These are phyloP conservation scores for Piper longum DNA, from an alignment of 164 flowering plant species.

Conservation along the genomic window DNA sequence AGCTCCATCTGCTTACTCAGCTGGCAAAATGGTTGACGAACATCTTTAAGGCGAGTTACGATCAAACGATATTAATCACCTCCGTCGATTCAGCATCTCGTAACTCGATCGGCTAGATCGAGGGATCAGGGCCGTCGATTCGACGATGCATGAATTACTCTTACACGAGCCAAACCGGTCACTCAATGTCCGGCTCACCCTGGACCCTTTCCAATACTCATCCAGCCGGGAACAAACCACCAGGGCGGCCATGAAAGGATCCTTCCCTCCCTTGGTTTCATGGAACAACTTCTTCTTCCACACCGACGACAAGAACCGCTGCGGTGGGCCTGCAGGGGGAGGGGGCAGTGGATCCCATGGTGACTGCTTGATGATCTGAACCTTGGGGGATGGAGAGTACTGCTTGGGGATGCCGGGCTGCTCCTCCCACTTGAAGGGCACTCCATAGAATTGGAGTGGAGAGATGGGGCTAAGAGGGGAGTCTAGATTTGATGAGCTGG, in stretches of 20 bases:
- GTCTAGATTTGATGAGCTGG: background rate
- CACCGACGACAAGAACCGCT: background rate
- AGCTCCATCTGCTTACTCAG: background rate
- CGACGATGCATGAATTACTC: background rate
- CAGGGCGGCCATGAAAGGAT: slow-evolving; percentile 2
- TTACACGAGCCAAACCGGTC: slow-evolving; percentile 4
- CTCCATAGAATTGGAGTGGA: slow-evolving; percentile 1
- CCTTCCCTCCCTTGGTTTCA: background rate
- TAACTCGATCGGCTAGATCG: slow-evolving; percentile 3
- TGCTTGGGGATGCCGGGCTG: slow-evolving; percentile 4
- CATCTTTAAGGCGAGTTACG: background rate
- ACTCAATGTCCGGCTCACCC: slow-evolving; percentile 1
- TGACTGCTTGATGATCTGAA: background rate
- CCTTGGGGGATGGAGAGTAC: background rate
- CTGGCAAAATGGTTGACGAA: background rate
- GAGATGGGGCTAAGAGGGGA: slow-evolving; percentile 1
- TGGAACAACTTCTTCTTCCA: slow-evolving; percentile 2
- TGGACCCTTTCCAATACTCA: background rate
- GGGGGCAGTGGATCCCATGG: background rate
- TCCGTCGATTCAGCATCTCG: slow-evolving; percentile 4
- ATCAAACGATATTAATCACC: background rate
- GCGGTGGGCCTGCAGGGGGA: slow-evolving; percentile 1
- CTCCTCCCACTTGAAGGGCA: slow-evolving; percentile 3
- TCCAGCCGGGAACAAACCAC: slow-evolving; percentile 1
- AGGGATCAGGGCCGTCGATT: slow-evolving; percentile 1